phyloP scores from a whole-genome alignment of 495 filamentous ascomycete species.

The Neurospora terricola region DNA sequence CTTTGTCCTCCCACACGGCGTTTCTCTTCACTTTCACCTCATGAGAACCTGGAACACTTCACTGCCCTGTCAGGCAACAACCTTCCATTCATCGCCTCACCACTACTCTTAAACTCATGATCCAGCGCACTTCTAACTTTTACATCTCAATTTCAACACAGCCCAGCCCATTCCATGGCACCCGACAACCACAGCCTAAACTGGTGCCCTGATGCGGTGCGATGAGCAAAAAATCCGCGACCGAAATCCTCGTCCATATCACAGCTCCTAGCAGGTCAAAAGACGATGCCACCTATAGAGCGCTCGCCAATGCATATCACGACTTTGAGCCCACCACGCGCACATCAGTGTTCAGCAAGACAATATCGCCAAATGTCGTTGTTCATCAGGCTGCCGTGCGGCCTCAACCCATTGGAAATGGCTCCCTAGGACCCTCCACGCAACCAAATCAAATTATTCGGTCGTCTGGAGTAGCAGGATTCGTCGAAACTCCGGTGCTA shows the following conservation, averaged over 20 bases:
- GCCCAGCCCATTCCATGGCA: background rate
- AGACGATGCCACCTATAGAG: constrained; percentile 56
- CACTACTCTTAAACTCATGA: background rate
- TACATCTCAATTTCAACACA: background rate
- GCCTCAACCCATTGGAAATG: background rate
- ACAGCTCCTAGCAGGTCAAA: constrained; percentile 48
- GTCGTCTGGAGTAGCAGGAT: background rate
- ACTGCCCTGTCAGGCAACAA: background rate
- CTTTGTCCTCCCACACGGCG: background rate
- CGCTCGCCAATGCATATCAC: constrained; percentile 50
- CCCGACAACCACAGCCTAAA: background rate
- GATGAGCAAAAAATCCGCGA: constrained; percentile 16
- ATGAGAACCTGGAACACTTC: background rate
- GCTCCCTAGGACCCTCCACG: background rate
- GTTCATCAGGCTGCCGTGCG: background rate
- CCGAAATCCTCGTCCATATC: constrained; percentile 62
- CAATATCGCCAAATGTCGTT: background rate
- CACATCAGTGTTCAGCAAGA: background rate
- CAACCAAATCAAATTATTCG: background rate
- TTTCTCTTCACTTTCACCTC: background rate
- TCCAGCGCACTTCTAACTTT: background rate
- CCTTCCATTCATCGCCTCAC: background rate
- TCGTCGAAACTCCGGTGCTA: constrained; percentile 21
- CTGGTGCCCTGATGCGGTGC: background rate
- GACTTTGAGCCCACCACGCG: constrained; percentile 37